Base-by-base conservation (phyloP, 768 basidiomycete species). In the Nidularia pulvinata region DNA sequence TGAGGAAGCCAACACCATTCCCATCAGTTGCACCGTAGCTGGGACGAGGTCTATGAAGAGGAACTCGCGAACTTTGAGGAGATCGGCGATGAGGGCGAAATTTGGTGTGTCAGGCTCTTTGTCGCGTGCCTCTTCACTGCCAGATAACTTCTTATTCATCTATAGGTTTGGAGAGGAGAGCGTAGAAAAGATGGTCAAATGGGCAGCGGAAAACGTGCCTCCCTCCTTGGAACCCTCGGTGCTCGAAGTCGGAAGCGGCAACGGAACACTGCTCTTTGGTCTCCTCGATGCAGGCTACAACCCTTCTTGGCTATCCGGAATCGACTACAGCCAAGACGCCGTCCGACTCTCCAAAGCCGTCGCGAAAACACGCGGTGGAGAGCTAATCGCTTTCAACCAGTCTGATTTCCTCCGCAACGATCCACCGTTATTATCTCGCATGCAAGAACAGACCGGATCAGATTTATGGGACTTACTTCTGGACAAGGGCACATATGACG, bases 401-500 rank as follows among this genome's bases (percentile, higher is more conserved):
- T 86, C 85, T 61, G 85, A 93, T 69, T 89, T 93, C 60, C 67
- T 94, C 36, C 64, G 71, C 7, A 75, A 83, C 4, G 75, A 77
- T 37, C 84, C 86, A 1, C 70, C 72, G 10, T 35, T 48, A 2
- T 61, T 75, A 22, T 50, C 67, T 7, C 49, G 57, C 16, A 65
- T 61, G 50, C 53, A 57, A 56, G 43, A 48, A n/a, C 49, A 52
- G 36, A 58, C 46, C 13, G 59, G 52, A 55, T 55, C 63, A 7
- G 69, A 64, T 46, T 59, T 59, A 34, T 94, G 91, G 91, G 88
- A 92, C 62, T 69, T 93, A 5, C 63, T 93, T 13, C 63, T 93
- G 52, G 92, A 94, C 69, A 94, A 94, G 65, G 92, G 92, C n/a
- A 94, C 92, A 0, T 91, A 84, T 61, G 92, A 94, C 61, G 91